Percentiles rank a stretch among this genome's conserved stretches.
Evolutionary conservation across 2,329 filamentous ascomycete genomes (phyloP).

Genomic region (Sporothrix pallida): DNA sequence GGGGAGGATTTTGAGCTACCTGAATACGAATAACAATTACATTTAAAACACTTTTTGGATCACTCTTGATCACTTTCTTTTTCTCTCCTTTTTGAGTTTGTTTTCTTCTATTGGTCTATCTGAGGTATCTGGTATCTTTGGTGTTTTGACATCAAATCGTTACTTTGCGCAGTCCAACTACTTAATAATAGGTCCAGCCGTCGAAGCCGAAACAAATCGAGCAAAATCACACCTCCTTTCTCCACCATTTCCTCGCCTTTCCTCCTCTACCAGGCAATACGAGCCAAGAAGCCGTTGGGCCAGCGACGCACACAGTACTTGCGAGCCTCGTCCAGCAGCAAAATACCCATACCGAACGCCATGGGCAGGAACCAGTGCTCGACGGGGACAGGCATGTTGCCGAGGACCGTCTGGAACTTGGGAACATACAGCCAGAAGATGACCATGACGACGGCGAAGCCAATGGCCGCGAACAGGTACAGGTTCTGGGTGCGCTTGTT

Average conservation of each 20-base stretch:
- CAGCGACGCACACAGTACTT: constrained; percentile 67
- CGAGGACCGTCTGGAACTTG: constrained; percentile 64
- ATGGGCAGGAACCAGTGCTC: constrained; percentile 80
- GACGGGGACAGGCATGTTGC: constrained; percentile 67
- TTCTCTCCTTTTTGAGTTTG: neutral
- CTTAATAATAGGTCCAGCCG: neutral
- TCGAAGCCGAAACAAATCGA: neutral
- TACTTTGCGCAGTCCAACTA: neutral
- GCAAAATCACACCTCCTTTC: neutral
- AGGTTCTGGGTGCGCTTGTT: constrained; percentile 69
- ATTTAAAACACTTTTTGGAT: neutral
- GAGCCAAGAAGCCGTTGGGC: constrained; percentile 62
- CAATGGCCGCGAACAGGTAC: constrained; percentile 72
- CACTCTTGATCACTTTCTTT: neutral
- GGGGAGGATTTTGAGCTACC: neutral
- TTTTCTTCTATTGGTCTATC: neutral
- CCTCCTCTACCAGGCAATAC: constrained; percentile 63
- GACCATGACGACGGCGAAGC: constrained; percentile 71
- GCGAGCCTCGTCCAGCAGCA: constrained; percentile 69
- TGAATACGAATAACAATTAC: constrained; percentile 17
- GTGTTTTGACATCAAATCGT: constrained; percentile 11
- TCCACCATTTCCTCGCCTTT: neutral
- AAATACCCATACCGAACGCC: constrained; percentile 68
- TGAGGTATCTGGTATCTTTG: constrained; percentile 4
- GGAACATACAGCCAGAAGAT: constrained; percentile 75